Percentiles rank a stretch among this genome's conserved stretches.
phyloP scores from a whole-genome alignment of 192 early-diverging fungal species.

The Coemansia sp. region DNA sequence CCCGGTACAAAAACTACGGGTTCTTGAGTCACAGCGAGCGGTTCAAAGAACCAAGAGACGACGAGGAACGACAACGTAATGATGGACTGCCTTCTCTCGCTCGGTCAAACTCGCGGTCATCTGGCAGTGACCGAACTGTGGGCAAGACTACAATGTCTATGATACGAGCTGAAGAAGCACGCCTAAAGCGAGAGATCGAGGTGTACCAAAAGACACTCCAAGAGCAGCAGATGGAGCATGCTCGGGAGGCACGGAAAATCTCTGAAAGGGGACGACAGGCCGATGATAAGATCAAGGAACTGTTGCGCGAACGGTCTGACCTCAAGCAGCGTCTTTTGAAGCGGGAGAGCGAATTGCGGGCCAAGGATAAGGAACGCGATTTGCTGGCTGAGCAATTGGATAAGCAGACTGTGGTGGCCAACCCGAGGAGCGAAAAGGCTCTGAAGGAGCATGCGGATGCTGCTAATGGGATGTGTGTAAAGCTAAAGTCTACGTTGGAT shows the following conservation, averaged over 20 bases:
- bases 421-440: conserved; percentile 31
- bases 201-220: conserved; percentile 20
- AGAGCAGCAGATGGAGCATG: conserved; percentile 17
- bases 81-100: background rate
- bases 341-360: conserved; percentile 30
- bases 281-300: conserved; percentile 31
- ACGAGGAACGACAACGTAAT: background rate
- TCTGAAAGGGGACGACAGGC: conserved; percentile 24
- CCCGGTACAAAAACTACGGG: conserved; percentile 47
- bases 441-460: conserved; percentile 38
- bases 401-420: conserved; percentile 22
- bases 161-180: conserved; percentile 34
- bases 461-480: conserved; percentile 24
- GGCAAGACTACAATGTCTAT: conserved; percentile 20
- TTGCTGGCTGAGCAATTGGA: conserved; percentile 23
- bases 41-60: conserved; percentile 19
- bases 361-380: conserved; percentile 34
- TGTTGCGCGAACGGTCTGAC: conserved; percentile 39
- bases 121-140: conserved; percentile 3
- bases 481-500: conserved; percentile 33
- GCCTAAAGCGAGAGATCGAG: conserved; percentile 43
- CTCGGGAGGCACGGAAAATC: conserved; percentile 26
- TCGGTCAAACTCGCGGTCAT: conserved; percentile 3
- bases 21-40: conserved; percentile 37
- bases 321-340: conserved; percentile 27